Evolutionary conservation across 805 yeast genomes (phyloP), one percentile per base, ranked within the genome.

Genomic region (Blastobotrys peoriensis): DNA sequence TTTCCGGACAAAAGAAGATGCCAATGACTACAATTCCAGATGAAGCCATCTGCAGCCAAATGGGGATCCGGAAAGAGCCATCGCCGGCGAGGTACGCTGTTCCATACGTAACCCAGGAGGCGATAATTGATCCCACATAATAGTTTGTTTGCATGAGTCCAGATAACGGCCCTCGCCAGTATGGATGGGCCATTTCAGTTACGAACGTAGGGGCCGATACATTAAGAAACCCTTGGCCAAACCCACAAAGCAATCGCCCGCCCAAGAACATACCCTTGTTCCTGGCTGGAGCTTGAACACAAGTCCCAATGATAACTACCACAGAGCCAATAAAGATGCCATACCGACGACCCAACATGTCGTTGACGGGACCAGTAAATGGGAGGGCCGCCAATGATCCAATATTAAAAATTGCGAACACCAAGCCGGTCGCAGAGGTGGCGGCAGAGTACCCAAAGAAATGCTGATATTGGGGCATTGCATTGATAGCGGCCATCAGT

Each of bases 171-270:
- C 45, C 87, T 67, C 89, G 76, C 51, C 70, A 72, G 47, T 73
- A 75, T 6, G 86, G 75, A 46, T 74, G 75, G 33, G 86, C 74
- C 63, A 78, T 73, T 64, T 84, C 94, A 1, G 88, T 73, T 58
- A 81, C 86, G 77, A 84, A 82, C 48, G 81, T 80, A 10, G 93
- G 91, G 50, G 81, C 79, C 23, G 86, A 79, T 16, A 86, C 77
- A n/a, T 87, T 79, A 59, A 77, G 76, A 59, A 83, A 63, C 49
- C 89, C 89, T 48, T 79, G 80, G 54, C 89, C 93, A 41, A 82
- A 53, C 52, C 93, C 87, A n/a, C 83, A 73, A 16, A 78, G 59
- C 38, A 81, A 76, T 68, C 93, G 75, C 21, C 85, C 89, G 51
- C 81, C 64, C 43, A 84, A 75, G 49, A 84, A 79, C 59, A 45